Conservation (phyloP, 768 basidiomycete genomes). For the Fomitopsis pulvina region DNA sequence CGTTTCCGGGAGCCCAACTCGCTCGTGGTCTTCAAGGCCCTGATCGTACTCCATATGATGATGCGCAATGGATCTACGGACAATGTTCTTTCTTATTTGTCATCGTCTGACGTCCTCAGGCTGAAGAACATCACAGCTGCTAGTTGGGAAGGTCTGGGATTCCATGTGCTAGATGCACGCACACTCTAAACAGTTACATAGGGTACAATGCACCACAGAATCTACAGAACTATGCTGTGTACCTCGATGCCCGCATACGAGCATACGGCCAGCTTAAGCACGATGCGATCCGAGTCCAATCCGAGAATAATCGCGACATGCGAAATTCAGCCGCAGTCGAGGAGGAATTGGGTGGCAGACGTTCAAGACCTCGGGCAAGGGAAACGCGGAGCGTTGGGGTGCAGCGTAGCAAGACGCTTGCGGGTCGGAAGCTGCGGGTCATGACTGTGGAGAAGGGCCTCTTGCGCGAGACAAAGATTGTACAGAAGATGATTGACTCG, state of each 20-base stretch:
- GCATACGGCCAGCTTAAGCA: conserved; percentile 90
- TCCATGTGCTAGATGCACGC: neutral
- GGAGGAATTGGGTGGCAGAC: conserved; percentile 33
- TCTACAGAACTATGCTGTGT: conserved; percentile 79
- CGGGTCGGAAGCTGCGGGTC: conserved; percentile 77
- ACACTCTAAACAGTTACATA: conserved; percentile 22
- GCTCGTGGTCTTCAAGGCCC: conserved; percentile 95
- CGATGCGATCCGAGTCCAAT: conserved; percentile 89
- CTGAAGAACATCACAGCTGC: conserved; percentile 75
- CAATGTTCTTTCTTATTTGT: conserved; percentile 80
- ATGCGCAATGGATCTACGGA: conserved; percentile 95
- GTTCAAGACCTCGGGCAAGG: conserved; percentile 16
- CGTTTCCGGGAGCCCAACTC: conserved; percentile 89
- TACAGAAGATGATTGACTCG: conserved; percentile 85
- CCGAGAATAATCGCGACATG: conserved; percentile 86
- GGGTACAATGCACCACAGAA: conserved; percentile 86
- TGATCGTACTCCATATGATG: conserved; percentile 94
- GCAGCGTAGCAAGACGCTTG: conserved; percentile 65
- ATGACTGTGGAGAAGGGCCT: conserved; percentile 97
- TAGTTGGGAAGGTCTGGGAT: conserved; percentile 77
- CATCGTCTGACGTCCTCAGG: conserved; percentile 73
- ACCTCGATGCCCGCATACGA: conserved; percentile 83
- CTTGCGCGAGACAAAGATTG: conserved; percentile 83
- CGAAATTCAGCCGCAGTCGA: conserved; percentile 59
- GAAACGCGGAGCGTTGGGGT: conserved; percentile 12